Percentiles rank a stretch among this genome's conserved stretches.
phyloP scores from a whole-genome alignment of 2,329 filamentous ascomycete genomes.

The Phaeosphaeria sp. region DNA sequence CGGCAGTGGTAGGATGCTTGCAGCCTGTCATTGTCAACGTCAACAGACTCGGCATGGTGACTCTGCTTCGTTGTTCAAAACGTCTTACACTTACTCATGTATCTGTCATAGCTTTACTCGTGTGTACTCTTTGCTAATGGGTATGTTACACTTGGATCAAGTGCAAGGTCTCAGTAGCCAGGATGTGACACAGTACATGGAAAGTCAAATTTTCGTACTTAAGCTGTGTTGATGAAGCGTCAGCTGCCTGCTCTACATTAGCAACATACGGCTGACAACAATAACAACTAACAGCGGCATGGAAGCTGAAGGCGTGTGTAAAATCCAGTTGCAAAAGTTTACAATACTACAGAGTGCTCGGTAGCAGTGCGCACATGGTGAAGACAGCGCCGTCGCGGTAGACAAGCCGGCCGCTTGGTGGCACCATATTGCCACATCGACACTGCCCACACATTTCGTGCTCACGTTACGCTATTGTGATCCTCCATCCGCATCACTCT shows the following conservation, averaged over 20 bases:
- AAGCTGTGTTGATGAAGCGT: background rate
- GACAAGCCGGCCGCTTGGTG: background rate
- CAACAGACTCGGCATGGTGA: background rate
- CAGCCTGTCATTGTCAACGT: background rate
- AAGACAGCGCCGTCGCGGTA: background rate
- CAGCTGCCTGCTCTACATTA: background rate
- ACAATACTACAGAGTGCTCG: background rate
- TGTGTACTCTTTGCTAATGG: background rate
- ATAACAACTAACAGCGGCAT: background rate
- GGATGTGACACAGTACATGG: background rate
- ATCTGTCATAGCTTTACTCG: background rate
- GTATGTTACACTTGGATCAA: too few relatives aligned
- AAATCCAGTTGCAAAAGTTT: background rate
- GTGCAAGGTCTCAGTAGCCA: too few relatives aligned
- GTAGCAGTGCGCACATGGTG: background rate
- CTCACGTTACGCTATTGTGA: conserved; percentile 4
- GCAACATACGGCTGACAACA: background rate
- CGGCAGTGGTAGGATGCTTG: background rate
- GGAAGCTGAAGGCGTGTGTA: background rate
- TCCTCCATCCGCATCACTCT: conserved; percentile 2
- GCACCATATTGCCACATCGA: background rate
- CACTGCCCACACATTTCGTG: background rate
- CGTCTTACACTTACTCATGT: background rate
- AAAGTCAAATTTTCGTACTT: background rate
- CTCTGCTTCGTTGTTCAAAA: background rate